Evolutionary conservation across 2,329 filamentous ascomycete species (phyloP), one percentile per base, ranked within the genome.

Genomic region (Colletotrichum chlorophyti): DNA sequence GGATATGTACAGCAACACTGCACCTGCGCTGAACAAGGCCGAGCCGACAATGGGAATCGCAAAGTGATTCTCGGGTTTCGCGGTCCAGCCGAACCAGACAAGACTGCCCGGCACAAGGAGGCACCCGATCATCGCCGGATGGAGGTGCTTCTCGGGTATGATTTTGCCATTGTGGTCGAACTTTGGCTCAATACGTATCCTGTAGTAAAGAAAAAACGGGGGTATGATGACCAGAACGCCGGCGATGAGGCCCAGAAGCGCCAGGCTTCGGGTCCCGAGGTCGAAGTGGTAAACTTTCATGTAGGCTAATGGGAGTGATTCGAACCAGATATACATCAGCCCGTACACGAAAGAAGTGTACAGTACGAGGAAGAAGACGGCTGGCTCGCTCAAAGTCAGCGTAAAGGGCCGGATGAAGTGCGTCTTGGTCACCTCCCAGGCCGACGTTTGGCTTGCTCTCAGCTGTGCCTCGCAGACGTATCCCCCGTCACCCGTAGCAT

Each of bases 311-410:
- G 58, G 58, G 3, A 60, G 14, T 8, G 40, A 15, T 41, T 60
- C 58, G 29, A 60, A 60, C 53, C 53, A 60, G 14, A 58, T 59
- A 29, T 60, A 60, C 53, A 60, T 58, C n/a, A 60, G 10, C 6
- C 53, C 53, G 19, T 60, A 60, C 1, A 37, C 35, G 23, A 60
- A 52, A 3, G 58, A 46, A 12, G 23, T 53, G 42, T 60, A 58
- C 8, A 43, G 5, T n/a, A 11, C 41, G 21, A 58, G 47, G 9
- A 53, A 37, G n/a, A 59, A 60, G 34, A 60, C 47, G 12, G 37
- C 34, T 1, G 58, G 58, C 10, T 60, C 58, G 5, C 47, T 52
- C 15, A 58, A n/a, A 24, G 35, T 35, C 5, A 60, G 19, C 19
- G 45, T 51, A 7, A 58, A 60, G 10, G 58, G 58, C 10, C 53